Base-by-base conservation (phyloP, 108 stramenopile genomes). In the Aureococcus anophagefferens region DNA sequence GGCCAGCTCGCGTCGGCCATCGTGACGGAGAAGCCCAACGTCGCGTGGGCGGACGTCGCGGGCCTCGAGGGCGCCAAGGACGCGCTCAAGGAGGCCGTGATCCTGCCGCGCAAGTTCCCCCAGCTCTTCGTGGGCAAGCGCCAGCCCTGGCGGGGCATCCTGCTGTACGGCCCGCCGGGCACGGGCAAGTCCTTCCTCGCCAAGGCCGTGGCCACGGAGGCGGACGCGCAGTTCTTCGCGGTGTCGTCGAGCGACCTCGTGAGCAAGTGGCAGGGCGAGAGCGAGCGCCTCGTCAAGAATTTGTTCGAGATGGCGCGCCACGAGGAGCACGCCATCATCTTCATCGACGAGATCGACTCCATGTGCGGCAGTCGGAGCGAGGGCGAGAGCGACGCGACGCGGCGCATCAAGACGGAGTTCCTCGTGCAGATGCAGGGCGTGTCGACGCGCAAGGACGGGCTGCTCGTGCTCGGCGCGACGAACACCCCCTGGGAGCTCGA, bases 381-480 rank as follows among this genome's bases (percentile, higher is more conserved):
- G 77, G 97, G 95, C 33, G 94, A 96, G 83, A 81, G 74, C 64
- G 97, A 96, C 71, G 88, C 90, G 9, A 74, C 90, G 28, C 78
- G 97, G 63, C 83, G 94, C 31, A 92, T 99, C 74, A 97, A 96
- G 83, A 98, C 97, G 0, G 98, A 99, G 77, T 98, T 99, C 81
- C 80, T 99, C n/a, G 97, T 99, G 16, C 98, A 99, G 85, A 96
- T 99, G 96, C 92, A 98, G 68, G 97, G 97, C 44, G 95, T 98
- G 28, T 92, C 93, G 25, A 89, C 91, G 69, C 79, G 79, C 17
- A 85, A 89, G 13, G 86, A 83, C 30, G 87, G 88, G 67, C 82
- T 96, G 28, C 79, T 96, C 1, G 92, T 96, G 0, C 78, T 98
- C 64, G 95, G 94, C 0, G 98, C 98, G 0, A 97, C 98, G 14